Percentiles rank a stretch among this genome's conserved stretches.
Evolutionary conservation across 202 grass and related monocot species (phyloP).

Genomic region (Cymbopogon flexuosus): DNA sequence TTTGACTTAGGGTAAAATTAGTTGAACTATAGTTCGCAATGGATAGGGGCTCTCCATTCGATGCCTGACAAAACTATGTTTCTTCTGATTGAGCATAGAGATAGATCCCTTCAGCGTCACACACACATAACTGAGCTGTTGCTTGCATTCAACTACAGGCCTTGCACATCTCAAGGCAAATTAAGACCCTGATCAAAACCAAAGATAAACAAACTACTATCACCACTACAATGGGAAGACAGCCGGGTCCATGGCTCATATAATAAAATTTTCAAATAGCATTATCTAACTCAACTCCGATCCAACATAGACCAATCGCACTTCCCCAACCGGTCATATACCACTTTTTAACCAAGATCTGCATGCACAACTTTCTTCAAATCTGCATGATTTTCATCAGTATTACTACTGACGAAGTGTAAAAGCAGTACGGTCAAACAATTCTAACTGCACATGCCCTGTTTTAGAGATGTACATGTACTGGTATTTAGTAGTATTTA

Average conservation of each 20-base stretch:
- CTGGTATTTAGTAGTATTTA: conserved; percentile 25
- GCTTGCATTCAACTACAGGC: conserved; percentile 34
- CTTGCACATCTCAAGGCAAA: conserved; percentile 32
- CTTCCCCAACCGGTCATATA: not conserved
- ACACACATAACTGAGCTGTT: conserved; percentile 16
- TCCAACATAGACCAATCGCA: conserved; percentile 40
- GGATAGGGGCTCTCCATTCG: not conserved
- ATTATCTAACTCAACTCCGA: conserved; percentile 21
- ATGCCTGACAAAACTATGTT: not conserved
- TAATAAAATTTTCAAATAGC: not conserved
- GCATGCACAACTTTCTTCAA: not conserved
- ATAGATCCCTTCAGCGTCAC: not conserved
- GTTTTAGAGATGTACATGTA: not conserved
- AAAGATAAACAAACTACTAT: not conserved
- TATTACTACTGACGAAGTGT: not conserved
- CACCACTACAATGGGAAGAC: not conserved
- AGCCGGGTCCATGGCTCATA: not conserved
- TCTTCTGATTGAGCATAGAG: not conserved
- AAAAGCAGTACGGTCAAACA: conserved; percentile 20
- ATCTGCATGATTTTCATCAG: not conserved
- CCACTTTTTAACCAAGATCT: conserved; percentile 26
- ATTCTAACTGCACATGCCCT: conserved; percentile 19
- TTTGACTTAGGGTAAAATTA: not conserved
- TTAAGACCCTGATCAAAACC: not conserved
- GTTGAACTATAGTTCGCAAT: not conserved